phyloP scores from a whole-genome alignment of 2,329 filamentous ascomycete genomes.

The Aspergillus thermomutatus region DNA sequence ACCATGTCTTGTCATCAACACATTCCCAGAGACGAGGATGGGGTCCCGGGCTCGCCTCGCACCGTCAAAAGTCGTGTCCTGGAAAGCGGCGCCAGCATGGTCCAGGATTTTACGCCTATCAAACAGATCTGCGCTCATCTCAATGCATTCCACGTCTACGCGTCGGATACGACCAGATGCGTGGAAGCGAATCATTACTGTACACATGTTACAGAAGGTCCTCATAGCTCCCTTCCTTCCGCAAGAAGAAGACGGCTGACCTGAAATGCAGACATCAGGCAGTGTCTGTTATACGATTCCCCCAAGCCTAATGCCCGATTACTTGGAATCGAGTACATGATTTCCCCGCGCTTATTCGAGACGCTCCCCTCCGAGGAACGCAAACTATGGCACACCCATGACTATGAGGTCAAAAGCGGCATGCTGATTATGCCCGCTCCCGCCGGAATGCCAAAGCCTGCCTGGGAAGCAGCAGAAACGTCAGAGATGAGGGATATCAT shows the following conservation, averaged over 20 bases:
- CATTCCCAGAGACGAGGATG: slow-evolving; percentile 6
- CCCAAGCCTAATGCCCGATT: slow-evolving; percentile 64
- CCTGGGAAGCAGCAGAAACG: slow-evolving; percentile 74
- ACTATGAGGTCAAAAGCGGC: slow-evolving; percentile 46
- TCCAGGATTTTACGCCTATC: slow-evolving; percentile 61
- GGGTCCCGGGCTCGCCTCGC: slow-evolving; percentile 29
- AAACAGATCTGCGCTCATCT: slow-evolving; percentile 77
- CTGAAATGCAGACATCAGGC: slow-evolving; percentile 60
- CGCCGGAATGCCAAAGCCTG: slow-evolving; percentile 46
- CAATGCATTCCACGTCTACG: slow-evolving; percentile 83
- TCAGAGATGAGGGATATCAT: slow-evolving; percentile 76
- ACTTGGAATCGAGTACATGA: slow-evolving; percentile 87
- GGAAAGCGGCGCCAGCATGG: slow-evolving; percentile 34
- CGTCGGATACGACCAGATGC: slow-evolving; percentile 63
- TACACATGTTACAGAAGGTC: slow-evolving; percentile 65
- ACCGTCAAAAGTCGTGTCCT: slow-evolving; percentile 36
- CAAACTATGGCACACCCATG: slow-evolving; percentile 73
- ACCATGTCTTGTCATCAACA: slow-evolving; percentile 1
- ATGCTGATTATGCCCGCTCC: slow-evolving; percentile 43
- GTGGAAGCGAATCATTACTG: slow-evolving; percentile 87
- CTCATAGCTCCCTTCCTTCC: background rate
- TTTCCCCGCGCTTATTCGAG: slow-evolving; percentile 65
- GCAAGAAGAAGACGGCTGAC: background rate
- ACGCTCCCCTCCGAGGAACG: slow-evolving; percentile 65
- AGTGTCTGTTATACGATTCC: slow-evolving; percentile 82